These are phyloP conservation scores for Monosporascus sp. DNA, from an alignment of 2,329 filamentous ascomycete species.

Conservation along the genomic window DNA sequence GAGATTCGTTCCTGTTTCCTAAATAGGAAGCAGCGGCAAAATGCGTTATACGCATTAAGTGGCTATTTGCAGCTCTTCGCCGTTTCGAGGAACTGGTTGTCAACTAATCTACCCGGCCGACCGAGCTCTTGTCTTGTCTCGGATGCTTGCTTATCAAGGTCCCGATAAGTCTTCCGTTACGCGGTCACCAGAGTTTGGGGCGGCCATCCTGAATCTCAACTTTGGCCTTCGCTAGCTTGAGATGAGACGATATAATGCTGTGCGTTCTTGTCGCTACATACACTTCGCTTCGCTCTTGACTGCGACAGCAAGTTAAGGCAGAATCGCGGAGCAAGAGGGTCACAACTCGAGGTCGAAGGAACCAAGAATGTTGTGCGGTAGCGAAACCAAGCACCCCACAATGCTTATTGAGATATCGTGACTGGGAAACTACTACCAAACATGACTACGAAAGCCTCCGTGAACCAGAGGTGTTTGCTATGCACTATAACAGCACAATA, in stretches of 20 bases:
- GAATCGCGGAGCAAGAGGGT: too few relatives aligned
- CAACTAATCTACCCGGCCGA: background rate
- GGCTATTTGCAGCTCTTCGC: constrained; percentile 16
- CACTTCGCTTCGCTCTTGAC: background rate
- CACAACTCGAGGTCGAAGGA: too few relatives aligned
- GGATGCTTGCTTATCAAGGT: background rate
- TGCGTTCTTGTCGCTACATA: background rate
- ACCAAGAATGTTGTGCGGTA: too few relatives aligned
- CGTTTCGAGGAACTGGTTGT: constrained; percentile 15
- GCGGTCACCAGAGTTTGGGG: background rate
- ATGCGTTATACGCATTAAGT: constrained; percentile 22
- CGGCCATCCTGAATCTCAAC: background rate
- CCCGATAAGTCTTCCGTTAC: background rate
- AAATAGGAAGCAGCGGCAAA: constrained; percentile 22
- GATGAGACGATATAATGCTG: background rate
- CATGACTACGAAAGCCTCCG: too few relatives aligned
- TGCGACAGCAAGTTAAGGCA: too few relatives aligned
- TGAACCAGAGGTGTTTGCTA: too few relatives aligned
- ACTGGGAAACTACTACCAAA: too few relatives aligned
- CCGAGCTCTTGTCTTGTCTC: background rate
- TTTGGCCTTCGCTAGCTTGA: background rate
- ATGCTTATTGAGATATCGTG: too few relatives aligned
- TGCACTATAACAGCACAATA: too few relatives aligned
- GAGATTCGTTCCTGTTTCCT: constrained; percentile 15
- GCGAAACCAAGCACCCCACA: too few relatives aligned